Percentiles rank a stretch among this genome's conserved stretches.
phyloP scores from a whole-genome alignment of 148 eudicot genomes.

The Fagopyrum esculentum region DNA sequence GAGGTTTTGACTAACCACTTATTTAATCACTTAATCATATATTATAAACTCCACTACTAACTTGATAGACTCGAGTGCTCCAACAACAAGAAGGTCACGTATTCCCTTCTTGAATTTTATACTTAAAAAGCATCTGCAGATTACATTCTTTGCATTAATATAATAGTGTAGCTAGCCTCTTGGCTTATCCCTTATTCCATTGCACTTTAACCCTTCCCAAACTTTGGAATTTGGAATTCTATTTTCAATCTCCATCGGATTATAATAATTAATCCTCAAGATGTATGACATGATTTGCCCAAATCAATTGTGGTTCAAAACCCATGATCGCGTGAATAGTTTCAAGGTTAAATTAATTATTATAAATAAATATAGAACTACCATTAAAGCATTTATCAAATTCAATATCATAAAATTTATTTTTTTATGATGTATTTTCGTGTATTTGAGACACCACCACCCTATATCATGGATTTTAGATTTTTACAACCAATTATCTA shows the following conservation, averaged over 20 bases:
- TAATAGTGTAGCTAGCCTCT: neutral
- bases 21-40: neutral
- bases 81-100: neutral
- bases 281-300: neutral
- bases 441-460: no score
- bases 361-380: no score
- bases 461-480: no score
- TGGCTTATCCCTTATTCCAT: neutral
- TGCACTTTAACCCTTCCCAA: neutral
- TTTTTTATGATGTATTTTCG: no score
- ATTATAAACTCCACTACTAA: conserved; percentile 8
- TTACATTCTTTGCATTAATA: conserved; percentile 2
- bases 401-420: no score
- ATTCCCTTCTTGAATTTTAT: neutral
- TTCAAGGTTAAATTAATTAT: no score
- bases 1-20: neutral
- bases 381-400: no score
- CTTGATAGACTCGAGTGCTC: conserved; percentile 8
- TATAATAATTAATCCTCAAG: neutral
- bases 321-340: no score
- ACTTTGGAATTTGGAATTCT: neutral
- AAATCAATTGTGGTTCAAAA: neutral
- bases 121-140: neutral
- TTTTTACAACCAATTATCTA: no score
- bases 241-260: neutral